phyloP scores from a whole-genome alignment of 305 asterid species.

The Caryopteris hybrid region DNA sequence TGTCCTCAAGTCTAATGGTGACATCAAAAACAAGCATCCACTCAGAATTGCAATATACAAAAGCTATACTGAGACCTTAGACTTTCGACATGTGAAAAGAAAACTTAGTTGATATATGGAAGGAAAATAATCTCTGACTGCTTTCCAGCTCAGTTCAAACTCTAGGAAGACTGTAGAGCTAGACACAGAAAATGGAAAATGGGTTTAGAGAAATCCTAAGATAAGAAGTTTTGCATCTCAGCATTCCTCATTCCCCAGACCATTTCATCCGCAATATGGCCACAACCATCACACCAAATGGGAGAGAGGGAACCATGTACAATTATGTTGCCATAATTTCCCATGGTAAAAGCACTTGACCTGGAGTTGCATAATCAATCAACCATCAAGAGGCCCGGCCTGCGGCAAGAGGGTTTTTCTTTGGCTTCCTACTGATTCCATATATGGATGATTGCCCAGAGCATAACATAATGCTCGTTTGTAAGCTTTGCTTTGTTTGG shows the following conservation, averaged over 20 bases:
- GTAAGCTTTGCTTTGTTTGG: too few species aligned
- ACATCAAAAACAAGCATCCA: background rate
- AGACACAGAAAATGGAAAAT: background rate
- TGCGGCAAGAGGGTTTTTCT: too few species aligned
- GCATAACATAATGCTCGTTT: too few species aligned
- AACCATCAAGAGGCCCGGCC: too few species aligned
- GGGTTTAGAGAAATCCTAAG: background rate
- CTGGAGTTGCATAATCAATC: too few species aligned
- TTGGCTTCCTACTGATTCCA: too few species aligned
- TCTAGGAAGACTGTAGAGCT: background rate
- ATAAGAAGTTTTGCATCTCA: background rate
- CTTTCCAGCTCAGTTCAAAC: background rate
- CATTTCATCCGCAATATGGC: background rate
- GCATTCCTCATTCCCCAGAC: background rate
- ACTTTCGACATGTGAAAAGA: too few species aligned
- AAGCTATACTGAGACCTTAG: background rate
- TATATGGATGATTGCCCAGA: too few species aligned
- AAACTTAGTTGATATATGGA: background rate
- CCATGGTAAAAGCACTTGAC: background rate
- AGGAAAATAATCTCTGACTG: background rate
- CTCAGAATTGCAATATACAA: background rate
- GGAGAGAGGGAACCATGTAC: background rate
- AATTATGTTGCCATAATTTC: background rate
- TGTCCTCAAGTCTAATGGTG: background rate
- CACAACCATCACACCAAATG: background rate